These are phyloP conservation scores for Fusarium stilboides DNA, from an alignment of 2,329 filamentous ascomycete genomes.

Conservation along the genomic window DNA sequence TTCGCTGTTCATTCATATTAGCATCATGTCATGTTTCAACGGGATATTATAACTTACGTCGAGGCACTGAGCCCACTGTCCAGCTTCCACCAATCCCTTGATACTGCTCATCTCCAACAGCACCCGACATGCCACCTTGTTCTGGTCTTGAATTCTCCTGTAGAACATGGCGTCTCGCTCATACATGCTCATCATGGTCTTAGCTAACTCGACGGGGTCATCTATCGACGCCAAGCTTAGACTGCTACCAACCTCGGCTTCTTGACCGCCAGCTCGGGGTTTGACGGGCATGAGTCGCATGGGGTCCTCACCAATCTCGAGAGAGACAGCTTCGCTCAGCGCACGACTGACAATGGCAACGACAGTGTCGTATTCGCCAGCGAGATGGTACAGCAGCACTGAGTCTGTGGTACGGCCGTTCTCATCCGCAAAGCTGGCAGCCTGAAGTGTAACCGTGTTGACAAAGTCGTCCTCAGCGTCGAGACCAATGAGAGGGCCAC, in stretches of 20 bases:
- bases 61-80: constrained; percentile 70
- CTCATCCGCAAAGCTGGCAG: constrained; percentile 92
- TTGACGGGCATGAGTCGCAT: constrained; percentile 85
- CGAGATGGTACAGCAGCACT: constrained; percentile 93
- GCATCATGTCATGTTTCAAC: constrained; percentile 4
- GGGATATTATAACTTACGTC: constrained; percentile 64
- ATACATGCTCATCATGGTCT: constrained; percentile 75
- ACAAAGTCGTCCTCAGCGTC: constrained; percentile 87
- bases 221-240: constrained; percentile 73
- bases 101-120: constrained; percentile 74
- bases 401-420: constrained; percentile 94
- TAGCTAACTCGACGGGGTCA: constrained; percentile 72
- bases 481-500: constrained; percentile 84
- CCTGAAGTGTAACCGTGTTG: constrained; percentile 91
- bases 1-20: constrained; percentile 68
- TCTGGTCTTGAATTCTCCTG: constrained; percentile 69
- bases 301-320: constrained; percentile 87
- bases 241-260: constrained; percentile 66
- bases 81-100: constrained; percentile 69
- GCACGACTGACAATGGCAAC: constrained; percentile 90
- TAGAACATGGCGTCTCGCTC: constrained; percentile 74
- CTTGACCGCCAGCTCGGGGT: constrained; percentile 69
- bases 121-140: constrained; percentile 70
- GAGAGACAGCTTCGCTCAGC: constrained; percentile 88
- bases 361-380: constrained; percentile 96